Evolutionary conservation across 768 basidiomycete species (phyloP), one percentile per base, ranked within the genome.

Genomic region (Pulveroboletus sp.): DNA sequence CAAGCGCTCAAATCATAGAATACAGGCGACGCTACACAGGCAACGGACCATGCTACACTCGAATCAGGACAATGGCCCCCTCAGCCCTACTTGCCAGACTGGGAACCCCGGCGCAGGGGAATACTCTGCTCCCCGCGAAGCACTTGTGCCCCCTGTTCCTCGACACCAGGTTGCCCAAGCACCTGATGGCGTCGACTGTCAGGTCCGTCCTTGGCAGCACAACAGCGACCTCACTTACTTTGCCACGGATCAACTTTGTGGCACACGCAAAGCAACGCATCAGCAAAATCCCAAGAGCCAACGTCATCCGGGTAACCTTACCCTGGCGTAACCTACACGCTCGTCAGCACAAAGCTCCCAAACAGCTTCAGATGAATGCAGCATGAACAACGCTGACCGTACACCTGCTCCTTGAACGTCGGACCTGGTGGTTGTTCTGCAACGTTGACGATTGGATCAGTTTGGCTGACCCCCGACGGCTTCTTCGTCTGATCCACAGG

Each of bases 391-490:
- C 37, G 55, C 73, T 24, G 52, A 80, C 81, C 82, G 40, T 81
- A 74, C 8, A 82, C 77, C 50, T 71, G 73, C 40, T 83, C 80
- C 61, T 81, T 83, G 69, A 82, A 83, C 12, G 81, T 71, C 28
- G 76, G 72, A 30, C 49, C 57, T 43, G 51, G 57, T 11, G 60
- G 50, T 36, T 59, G 42, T 14, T 59, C 67, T 28, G 61, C 62
- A 18, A 66, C 57, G 18, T 63, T 62, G 46, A 56, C 31, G 18
- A 55, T 62, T 18, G 57, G 59, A 12, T 66, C 68, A 41, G 64
- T 53, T 47, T 48, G 47, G 39, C 59, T 43, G 21, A 62, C 64
- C 30, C 66, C 66, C 30, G 62, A 58, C 9, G 63, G 52, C 40
- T 53, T 52, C 49, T 58, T 59, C 36, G 60, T 64, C 50, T 61